Evolutionary conservation across 2,329 filamentous ascomycete genomes (phyloP).

Genomic region (Graphilbum sp.): DNA sequence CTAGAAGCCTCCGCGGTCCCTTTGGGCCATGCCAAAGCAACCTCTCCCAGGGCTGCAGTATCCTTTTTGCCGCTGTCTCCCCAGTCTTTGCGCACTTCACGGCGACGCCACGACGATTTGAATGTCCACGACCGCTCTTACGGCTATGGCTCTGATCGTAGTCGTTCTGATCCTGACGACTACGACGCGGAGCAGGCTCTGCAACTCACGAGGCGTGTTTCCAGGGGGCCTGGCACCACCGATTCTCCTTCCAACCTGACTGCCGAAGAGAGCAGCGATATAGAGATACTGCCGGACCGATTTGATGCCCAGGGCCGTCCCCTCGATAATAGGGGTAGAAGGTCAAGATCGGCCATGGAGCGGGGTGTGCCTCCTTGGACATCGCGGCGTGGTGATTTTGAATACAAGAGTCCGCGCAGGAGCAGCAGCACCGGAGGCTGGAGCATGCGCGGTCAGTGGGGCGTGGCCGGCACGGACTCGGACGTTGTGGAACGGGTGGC

Average conservation of each 20-base stretch:
- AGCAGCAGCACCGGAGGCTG: conserved; percentile 14
- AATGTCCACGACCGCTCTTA: conserved; percentile 1
- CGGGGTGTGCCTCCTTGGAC: conserved; percentile 14
- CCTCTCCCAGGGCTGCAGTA: conserved; percentile 19
- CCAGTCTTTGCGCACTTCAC: conserved; percentile 28
- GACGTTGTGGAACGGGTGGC: conserved; percentile 22
- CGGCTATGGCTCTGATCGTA: background rate
- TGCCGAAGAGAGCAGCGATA: conserved; percentile 7
- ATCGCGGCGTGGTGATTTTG: conserved; percentile 25
- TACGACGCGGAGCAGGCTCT: too few relatives aligned
- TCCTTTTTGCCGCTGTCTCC: conserved; percentile 35
- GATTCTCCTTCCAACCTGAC: conserved; percentile 15
- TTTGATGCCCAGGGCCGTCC: conserved; percentile 28
- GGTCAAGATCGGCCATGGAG: background rate
- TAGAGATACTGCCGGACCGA: conserved; percentile 29
- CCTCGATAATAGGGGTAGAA: conserved; percentile 14
- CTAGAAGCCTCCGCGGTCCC: too few relatives aligned
- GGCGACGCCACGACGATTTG: conserved; percentile 19
- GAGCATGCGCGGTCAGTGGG: conserved; percentile 26
- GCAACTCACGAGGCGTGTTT: too few relatives aligned
- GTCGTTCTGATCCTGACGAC: too few relatives aligned
- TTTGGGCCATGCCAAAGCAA: background rate
- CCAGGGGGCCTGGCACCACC: too few relatives aligned
- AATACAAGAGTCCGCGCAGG: conserved; percentile 14
- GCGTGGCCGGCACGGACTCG: conserved; percentile 25